phyloP scores from a whole-genome alignment of 140 eudicot species.

The Oenanthe javanica region DNA sequence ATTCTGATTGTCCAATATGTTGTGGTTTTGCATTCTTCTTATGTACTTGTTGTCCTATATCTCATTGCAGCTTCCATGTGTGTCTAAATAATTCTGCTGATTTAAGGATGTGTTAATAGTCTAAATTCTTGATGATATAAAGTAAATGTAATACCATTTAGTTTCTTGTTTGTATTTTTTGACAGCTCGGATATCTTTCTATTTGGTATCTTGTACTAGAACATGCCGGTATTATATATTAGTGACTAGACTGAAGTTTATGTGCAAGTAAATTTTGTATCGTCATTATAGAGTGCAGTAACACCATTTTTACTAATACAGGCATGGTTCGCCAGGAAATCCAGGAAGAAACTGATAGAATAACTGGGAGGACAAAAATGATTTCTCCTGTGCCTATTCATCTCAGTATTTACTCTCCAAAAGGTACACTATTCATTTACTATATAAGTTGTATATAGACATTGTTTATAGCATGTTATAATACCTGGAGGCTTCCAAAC shows the following conservation, averaged over 20 bases:
- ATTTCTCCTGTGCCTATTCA: constrained; percentile 94
- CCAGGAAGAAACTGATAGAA: constrained; percentile 92
- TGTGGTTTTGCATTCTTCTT: too few species aligned
- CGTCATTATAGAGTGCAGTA: background rate
- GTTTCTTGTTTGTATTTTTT: background rate
- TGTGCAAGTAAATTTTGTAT: background rate
- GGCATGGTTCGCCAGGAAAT: constrained; percentile 88
- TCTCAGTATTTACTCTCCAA: constrained; percentile 89
- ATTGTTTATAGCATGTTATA: background rate
- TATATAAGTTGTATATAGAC: background rate
- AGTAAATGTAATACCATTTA: background rate
- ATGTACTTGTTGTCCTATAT: too few species aligned
- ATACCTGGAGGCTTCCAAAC: background rate
- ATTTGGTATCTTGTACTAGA: background rate
- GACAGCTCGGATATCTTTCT: background rate
- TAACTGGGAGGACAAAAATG: constrained; percentile 83
- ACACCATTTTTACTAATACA: constrained; percentile 26
- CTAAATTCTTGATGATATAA: background rate
- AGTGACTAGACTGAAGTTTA: background rate
- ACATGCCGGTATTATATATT: background rate
- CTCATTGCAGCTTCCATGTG: background rate
- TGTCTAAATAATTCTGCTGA: background rate
- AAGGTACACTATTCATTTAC: constrained; percentile 33
- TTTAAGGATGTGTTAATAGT: background rate
- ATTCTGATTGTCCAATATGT: too few species aligned